phyloP scores from a whole-genome alignment of 495 filamentous ascomycete genomes.

The Neurospora tetraspora region DNA sequence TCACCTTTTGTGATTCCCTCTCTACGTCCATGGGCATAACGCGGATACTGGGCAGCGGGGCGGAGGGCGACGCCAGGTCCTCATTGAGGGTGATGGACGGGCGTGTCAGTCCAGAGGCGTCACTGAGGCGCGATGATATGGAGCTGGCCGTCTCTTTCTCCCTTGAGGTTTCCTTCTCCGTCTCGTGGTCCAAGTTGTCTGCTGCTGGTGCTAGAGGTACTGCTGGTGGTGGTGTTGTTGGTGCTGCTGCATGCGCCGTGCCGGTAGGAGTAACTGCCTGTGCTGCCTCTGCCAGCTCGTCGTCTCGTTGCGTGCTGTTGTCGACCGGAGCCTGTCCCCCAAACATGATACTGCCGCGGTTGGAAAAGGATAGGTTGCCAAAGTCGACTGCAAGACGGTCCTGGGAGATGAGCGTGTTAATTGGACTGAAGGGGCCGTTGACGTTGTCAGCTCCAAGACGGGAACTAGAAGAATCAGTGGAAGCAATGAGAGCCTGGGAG shows the following conservation, averaged over 20 bases:
- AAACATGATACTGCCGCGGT: conserved; percentile 57
- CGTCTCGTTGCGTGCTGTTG: conserved; percentile 1
- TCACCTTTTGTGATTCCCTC: conserved; percentile 77
- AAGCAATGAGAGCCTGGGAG: background rate
- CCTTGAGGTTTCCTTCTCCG: background rate
- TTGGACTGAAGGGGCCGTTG: conserved; percentile 26
- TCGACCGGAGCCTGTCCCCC: conserved; percentile 23
- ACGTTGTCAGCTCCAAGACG: background rate
- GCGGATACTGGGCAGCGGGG: conserved; percentile 32
- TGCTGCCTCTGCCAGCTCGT: background rate
- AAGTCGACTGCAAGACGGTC: conserved; percentile 43
- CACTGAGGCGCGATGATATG: background rate
- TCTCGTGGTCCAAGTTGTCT: background rate
- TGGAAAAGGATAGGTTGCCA: conserved; percentile 42
- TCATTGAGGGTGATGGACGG: conserved; percentile 1
- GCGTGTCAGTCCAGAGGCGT: background rate
- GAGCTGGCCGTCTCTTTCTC: background rate
- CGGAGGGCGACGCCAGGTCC: conserved; percentile 7
- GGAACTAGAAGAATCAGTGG: background rate
- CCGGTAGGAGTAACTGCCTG: background rate
- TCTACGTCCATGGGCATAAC: conserved; percentile 71
- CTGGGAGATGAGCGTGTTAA: conserved; percentile 42
- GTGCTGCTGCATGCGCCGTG: background rate
- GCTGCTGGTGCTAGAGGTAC: background rate
- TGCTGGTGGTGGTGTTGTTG: background rate